phyloP scores from a whole-genome alignment of 75 land plant genomes.

The Picea sitchensis region DNA sequence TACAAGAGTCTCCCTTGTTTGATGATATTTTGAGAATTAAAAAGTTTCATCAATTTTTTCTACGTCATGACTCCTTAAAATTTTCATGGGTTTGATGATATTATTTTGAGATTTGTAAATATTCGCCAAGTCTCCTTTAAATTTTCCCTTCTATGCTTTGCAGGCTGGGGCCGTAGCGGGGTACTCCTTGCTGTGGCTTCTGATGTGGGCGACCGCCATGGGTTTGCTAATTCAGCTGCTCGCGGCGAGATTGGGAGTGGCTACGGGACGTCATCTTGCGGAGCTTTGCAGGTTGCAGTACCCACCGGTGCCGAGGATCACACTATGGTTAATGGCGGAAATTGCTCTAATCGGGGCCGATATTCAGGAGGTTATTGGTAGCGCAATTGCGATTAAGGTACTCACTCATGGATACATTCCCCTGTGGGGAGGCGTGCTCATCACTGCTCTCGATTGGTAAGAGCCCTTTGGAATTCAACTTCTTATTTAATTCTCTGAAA shows the following conservation, averaged over 20 bases:
- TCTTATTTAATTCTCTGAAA: background rate
- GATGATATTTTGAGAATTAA: too few species aligned
- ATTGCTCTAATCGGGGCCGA: constrained; percentile 88
- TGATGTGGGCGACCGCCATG: constrained; percentile 82
- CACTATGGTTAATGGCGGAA: constrained; percentile 90
- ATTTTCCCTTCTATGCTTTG: constrained; percentile 20
- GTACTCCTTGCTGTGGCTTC: constrained; percentile 78
- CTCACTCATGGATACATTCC: constrained; percentile 78
- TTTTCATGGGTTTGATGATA: too few species aligned
- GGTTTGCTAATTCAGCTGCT: constrained; percentile 78
- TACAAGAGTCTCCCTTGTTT: too few species aligned
- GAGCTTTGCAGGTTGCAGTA: constrained; percentile 88
- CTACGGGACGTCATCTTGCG: constrained; percentile 84
- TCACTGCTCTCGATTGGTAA: constrained; percentile 79
- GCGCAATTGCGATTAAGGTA: constrained; percentile 89
- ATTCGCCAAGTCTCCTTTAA: too few species aligned
- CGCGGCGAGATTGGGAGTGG: constrained; percentile 86
- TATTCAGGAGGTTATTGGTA: constrained; percentile 97
- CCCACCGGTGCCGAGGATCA: constrained; percentile 53
- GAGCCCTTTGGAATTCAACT: background rate
- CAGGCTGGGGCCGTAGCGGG: constrained; percentile 76
- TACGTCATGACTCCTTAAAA: too few species aligned
- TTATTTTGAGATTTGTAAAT: too few species aligned
- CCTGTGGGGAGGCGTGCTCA: constrained; percentile 84
- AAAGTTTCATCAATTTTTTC: too few species aligned